These are phyloP conservation scores for Hippophae rhamnoides DNA, from an alignment of 306 rosid species.

Conservation along the genomic window DNA sequence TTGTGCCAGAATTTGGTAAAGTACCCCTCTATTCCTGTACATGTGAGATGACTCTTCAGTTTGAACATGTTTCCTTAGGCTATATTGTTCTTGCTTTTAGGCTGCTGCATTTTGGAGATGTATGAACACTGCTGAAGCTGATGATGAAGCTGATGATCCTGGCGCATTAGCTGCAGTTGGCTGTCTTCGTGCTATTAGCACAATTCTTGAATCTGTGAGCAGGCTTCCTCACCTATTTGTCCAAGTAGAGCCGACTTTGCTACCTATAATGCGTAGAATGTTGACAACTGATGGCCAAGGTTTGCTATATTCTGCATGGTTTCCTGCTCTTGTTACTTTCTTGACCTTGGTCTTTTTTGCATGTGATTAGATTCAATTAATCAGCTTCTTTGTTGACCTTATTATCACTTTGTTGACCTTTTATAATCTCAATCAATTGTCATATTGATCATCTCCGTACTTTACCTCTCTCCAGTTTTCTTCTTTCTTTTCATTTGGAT, in stretches of 20 bases:
- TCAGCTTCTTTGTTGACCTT: not conserved
- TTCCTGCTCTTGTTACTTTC: not conserved
- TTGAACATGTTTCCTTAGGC: not conserved
- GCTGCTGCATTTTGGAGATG: constrained; percentile 97
- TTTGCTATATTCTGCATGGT: constrained; percentile 17
- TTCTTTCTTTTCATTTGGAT: not conserved
- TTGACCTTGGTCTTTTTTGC: not conserved
- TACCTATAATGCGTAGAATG: constrained; percentile 87
- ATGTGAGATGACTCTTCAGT: constrained; percentile 3
- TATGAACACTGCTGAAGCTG: constrained; percentile 85
- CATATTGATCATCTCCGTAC: too few relatives aligned
- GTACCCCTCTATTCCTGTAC: not conserved
- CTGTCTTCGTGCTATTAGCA: constrained; percentile 89
- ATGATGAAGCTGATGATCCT: constrained; percentile 80
- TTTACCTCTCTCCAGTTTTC: too few relatives aligned
- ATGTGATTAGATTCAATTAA: not conserved
- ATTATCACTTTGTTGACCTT: too few relatives aligned
- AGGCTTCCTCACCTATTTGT: constrained; percentile 80
- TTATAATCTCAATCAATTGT: too few relatives aligned
- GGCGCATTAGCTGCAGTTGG: constrained; percentile 96
- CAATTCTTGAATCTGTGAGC: constrained; percentile 96
- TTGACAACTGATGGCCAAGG: constrained; percentile 95
- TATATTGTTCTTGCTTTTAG: constrained; percentile 20
- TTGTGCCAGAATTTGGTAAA: constrained; percentile 87
- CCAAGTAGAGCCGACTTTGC: constrained; percentile 78